Evolutionary conservation across 2,329 filamentous ascomycete genomes (phyloP).

Genomic region (Cercospora brassicicola): DNA sequence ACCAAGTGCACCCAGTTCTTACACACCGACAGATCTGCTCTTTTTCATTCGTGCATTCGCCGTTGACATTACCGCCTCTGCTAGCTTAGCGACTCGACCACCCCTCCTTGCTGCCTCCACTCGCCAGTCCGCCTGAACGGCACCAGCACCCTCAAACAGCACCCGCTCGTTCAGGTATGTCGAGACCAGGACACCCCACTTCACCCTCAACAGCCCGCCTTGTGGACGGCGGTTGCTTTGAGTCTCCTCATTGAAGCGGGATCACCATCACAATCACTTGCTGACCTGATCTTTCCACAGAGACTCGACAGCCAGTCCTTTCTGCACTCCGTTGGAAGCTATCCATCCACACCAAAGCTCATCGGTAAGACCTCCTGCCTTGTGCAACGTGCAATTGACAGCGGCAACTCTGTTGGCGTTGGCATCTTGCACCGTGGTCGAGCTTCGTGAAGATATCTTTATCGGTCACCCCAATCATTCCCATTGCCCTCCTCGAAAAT

Average conservation of each 20-base stretch:
- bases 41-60: slow-evolving; percentile 43
- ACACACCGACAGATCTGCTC: slow-evolving; percentile 29
- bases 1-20: slow-evolving; percentile 34
- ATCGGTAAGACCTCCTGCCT: slow-evolving; percentile 29
- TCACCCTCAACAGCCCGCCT: slow-evolving; percentile 9
- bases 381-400: slow-evolving; percentile 13
- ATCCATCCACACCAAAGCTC: slow-evolving; percentile 31
- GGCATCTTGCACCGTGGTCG: slow-evolving; percentile 18
- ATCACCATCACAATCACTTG: slow-evolving; percentile 9
- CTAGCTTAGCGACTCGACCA: slow-evolving; percentile 40
- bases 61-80: slow-evolving; percentile 35
- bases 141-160: slow-evolving; percentile 69
- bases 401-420: slow-evolving; percentile 17
- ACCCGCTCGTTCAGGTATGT: slow-evolving; percentile 99
- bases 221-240: slow-evolving; percentile 3
- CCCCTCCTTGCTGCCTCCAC: slow-evolving; percentile 37
- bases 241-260: background rate
- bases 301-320: slow-evolving; percentile 19
- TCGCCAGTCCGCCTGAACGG: slow-evolving; percentile 26
- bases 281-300: slow-evolving; percentile 17
- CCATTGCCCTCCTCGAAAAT: slow-evolving; percentile 13
- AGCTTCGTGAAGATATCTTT: slow-evolving; percentile 12
- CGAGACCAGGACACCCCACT: slow-evolving; percentile 82
- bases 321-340: slow-evolving; percentile 26
- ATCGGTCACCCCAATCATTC: slow-evolving; percentile 13